Base-by-base conservation (phyloP, 169 alveolate species). In the Plasmodium yoelii region DNA sequence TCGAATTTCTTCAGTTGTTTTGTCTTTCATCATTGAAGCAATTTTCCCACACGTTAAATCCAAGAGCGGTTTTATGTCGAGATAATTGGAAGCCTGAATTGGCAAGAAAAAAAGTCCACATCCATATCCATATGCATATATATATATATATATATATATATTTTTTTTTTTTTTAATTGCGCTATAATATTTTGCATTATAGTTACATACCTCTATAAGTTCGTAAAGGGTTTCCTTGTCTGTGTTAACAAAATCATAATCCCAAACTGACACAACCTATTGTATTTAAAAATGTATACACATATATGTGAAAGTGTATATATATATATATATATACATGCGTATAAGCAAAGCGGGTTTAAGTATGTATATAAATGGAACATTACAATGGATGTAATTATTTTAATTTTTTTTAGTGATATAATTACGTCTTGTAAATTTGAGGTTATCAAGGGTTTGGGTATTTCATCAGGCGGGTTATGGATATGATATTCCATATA, bases 21-120 rank as follows among this genome's bases (percentile, higher is more conserved):
- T 97, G 56, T 99, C 99, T 91, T 97, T 97, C 73, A 98, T 96
- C 94, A 95, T 94, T 26, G 99, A 95, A 42, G 99, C 99, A 24
- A 98, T 97, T 77, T 98, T 97, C 7, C 99, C 99, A 57, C 99
- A 97, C 24, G 98, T 88, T 24, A 98, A 88, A 47, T 98, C 99
- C 53, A 97, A 92, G 44, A 98, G 95, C 22, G 98, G 96, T 80
- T 97, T 96, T 64, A 98, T 97, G 86, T 97, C 99, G 68, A 98
- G 77, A 75, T 96, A 98, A 91, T 98, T 98, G 49, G 98, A 98
- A 9, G 99, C 99, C 97, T 95, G 72, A 60, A 22, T 13, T 39
- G 63, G 22, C 12, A 6, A 68, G 44, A 22, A 12, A n/a, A 53
- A 53, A 15, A 15, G 13, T 28, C 4, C 51, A 26, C 13, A 47